Evolutionary conservation across 2,329 filamentous ascomycete species (phyloP).

Genomic region (Nemania sp.): DNA sequence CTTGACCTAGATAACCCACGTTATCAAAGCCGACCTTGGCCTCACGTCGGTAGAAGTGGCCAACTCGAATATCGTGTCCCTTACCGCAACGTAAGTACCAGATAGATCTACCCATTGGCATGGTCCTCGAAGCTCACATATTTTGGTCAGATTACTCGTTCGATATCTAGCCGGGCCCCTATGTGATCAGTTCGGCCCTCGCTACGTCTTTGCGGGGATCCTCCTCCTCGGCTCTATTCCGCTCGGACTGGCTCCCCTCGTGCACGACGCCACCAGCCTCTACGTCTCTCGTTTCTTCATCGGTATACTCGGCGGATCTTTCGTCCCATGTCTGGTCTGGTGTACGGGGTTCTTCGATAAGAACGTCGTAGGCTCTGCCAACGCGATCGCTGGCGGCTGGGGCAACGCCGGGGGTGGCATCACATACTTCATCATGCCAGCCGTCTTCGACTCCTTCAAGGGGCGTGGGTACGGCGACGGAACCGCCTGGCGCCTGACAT

Average conservation of each 20-base stretch:
- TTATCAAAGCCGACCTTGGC: slow-evolving; percentile 78
- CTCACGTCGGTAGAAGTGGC: slow-evolving; percentile 73
- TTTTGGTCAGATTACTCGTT: slow-evolving; percentile 63
- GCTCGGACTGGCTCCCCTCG: slow-evolving; percentile 78
- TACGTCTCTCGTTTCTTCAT: slow-evolving; percentile 79
- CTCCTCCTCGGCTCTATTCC: slow-evolving; percentile 81
- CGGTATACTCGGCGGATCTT: slow-evolving; percentile 76
- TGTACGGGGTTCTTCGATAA: slow-evolving; percentile 92
- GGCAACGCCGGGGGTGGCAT: slow-evolving; percentile 89
- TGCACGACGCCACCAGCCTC: slow-evolving; percentile 69
- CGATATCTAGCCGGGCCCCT: slow-evolving; percentile 78
- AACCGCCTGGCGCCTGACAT: slow-evolving; percentile 81
- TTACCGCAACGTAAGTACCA: slow-evolving; percentile 65
- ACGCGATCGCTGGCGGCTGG: slow-evolving; percentile 81
- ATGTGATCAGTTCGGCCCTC: slow-evolving; percentile 85
- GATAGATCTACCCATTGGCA: background rate
- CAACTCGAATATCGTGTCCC: slow-evolving; percentile 89
- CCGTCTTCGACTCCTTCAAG: slow-evolving; percentile 79
- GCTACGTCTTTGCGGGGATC: slow-evolving; percentile 76
- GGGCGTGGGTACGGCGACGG: slow-evolving; percentile 64
- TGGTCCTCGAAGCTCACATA: background rate
- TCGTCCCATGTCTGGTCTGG: slow-evolving; percentile 91
- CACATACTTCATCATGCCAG: slow-evolving; percentile 93
- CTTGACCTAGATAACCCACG: slow-evolving; percentile 62
- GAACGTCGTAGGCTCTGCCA: slow-evolving; percentile 86